Evolutionary conservation across 805 yeast genomes (phyloP), one percentile per base, ranked within the genome.

Genomic region (Tetrapisispora taiwanensis): DNA sequence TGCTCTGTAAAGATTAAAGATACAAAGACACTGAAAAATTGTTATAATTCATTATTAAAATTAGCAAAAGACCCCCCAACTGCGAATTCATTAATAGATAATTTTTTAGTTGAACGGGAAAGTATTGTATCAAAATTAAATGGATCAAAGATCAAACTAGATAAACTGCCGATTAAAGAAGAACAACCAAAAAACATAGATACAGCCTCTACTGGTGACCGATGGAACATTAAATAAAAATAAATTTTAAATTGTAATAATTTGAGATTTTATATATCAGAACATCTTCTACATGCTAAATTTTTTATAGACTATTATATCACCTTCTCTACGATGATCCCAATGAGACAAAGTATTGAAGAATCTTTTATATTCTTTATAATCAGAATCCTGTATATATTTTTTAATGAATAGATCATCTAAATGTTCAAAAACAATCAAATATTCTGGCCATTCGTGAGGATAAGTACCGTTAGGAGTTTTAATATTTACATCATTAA

Each of bases 341-440:
- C 96, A 94, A 61, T 89, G 97, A 58, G 78, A 76, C 41, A 77
- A 73, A 35, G 86, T 74, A 52, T 90, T 90, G 70, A 86, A 90
- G 49, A 84, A 72, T 30, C 89, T 66, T 3, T 61, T 55, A 30
- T 78, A 63, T 46, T 68, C 73, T 10, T 48, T 41, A 52, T 82
- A 83, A 0, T 65, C 58, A 0, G 73, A 59, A 4, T 62, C 66
- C 13, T 55, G 46, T 44, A 81, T 55, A 36, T 68, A 65, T 0
- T 59, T 57, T n/a, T 60, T 57, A 57, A 78, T 61, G 30, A 69
- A 52, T 0, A 65, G 66, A 10, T 53, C 48, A 39, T 76, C 76
- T 54, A 85, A 57, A 13, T 76, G 79, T 51, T 83, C 83, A 56
- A 86, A 90, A 13, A 85, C 67, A 0, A 86, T 77, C 28, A 92